Conservation (phyloP, 345 rosid species). For the Arabidopsis thaliana region DNA sequence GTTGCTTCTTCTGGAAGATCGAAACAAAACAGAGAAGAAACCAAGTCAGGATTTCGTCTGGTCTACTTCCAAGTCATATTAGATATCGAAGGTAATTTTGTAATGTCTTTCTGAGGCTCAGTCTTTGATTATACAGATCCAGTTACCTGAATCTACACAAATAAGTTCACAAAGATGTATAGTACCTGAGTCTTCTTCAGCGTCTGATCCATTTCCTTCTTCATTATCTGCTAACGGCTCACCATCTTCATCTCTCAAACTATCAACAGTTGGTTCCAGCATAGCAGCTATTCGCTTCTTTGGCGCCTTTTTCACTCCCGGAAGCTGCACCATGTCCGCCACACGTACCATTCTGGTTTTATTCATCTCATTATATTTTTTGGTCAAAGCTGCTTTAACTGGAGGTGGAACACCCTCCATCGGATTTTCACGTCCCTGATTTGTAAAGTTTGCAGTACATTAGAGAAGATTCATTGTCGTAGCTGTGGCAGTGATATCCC, state of each 20-base stretch:
- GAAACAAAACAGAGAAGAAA: constrained; percentile 3
- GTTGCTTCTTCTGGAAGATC: constrained; percentile 51
- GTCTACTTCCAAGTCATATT: constrained; percentile 5
- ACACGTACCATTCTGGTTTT: constrained; percentile 78
- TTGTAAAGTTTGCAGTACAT: constrained; percentile 23
- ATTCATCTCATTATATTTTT: constrained; percentile 76
- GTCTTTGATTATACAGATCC: constrained; percentile 14
- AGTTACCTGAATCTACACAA: constrained; percentile 20
- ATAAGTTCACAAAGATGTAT: constrained; percentile 16
- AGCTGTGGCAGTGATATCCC: constrained; percentile 5
- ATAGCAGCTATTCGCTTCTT: constrained; percentile 82
- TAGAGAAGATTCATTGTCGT: constrained; percentile 18
- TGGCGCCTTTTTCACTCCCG: constrained; percentile 82
- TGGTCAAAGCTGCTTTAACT: constrained; percentile 90
- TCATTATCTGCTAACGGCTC: constrained; percentile 59
- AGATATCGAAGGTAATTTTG: constrained; percentile 7
- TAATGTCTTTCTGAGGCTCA: background rate
- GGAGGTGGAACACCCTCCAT: constrained; percentile 82
- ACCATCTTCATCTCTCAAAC: constrained; percentile 66
- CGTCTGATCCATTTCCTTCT: constrained; percentile 69
- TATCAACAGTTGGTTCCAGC: constrained; percentile 72
- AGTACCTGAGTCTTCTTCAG: constrained; percentile 73
- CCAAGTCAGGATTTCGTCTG: constrained; percentile 19
- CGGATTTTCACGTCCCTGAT: constrained; percentile 79
- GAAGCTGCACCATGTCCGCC: constrained; percentile 85